Conservation (phyloP, 2,329 filamentous ascomycete genomes). For the Hypoxylon sp. region DNA sequence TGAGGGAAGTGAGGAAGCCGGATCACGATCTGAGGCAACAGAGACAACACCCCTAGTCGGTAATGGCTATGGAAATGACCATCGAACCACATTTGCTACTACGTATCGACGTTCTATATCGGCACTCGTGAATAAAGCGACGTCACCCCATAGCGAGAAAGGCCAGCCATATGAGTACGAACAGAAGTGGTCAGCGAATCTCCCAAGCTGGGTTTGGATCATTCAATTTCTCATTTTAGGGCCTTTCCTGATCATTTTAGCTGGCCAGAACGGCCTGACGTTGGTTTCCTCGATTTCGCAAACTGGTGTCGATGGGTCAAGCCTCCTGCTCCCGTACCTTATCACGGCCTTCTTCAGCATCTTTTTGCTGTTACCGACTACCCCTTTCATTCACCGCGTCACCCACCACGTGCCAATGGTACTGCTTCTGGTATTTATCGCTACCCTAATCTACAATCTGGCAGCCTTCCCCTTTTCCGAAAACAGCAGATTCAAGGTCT, state of each 20-base stretch:
- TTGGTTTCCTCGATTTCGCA: conserved; percentile 80
- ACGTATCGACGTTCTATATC: conserved; percentile 66
- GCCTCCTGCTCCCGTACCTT: conserved; percentile 78
- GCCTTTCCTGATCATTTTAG: conserved; percentile 80
- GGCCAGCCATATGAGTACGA: conserved; percentile 73
- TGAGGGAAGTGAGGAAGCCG: conserved; percentile 43
- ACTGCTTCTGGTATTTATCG: conserved; percentile 77
- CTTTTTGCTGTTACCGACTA: conserved; percentile 78
- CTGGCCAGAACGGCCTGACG: conserved; percentile 81
- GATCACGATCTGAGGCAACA: conserved; percentile 54
- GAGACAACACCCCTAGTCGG: conserved; percentile 83
- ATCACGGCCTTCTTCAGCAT: conserved; percentile 75
- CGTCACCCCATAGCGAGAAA: conserved; percentile 40
- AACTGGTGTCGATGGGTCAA: conserved; percentile 86
- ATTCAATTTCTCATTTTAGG: conserved; percentile 85
- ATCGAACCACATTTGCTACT: conserved; percentile 67
- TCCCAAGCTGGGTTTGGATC: conserved; percentile 89
- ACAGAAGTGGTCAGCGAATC: conserved; percentile 83
- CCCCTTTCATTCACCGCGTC: conserved; percentile 88
- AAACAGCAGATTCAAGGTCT: conserved; percentile 84
- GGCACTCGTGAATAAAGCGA: conserved; percentile 52
- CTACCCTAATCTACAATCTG: conserved; percentile 87
- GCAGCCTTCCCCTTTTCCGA: conserved; percentile 88
- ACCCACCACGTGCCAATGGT: conserved; percentile 85
- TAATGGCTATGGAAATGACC: conserved; percentile 75